A percentile compares a stretch with the other conserved stretches of the same genome.
These are phyloP conservation scores for Corallochytrium limacisporum DNA, from an alignment of 78 protist species.

Conservation along the genomic window DNA sequence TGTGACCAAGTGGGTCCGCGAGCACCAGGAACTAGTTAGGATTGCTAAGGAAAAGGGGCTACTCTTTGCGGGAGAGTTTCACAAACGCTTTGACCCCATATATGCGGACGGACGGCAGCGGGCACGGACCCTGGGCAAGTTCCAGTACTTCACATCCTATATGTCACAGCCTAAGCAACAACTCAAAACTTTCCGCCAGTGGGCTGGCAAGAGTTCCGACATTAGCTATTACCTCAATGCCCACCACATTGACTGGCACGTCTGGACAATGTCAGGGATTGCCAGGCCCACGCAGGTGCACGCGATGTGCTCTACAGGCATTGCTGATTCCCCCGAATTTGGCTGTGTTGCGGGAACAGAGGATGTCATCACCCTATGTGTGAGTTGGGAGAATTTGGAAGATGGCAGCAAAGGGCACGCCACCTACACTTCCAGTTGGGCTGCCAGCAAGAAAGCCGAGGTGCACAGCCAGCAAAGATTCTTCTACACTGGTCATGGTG, in stretches of 20 bases:
- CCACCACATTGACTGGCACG: constrained; percentile 39
- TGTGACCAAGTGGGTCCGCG: constrained; percentile 19
- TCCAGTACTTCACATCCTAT: background rate
- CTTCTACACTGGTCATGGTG: constrained; percentile 15
- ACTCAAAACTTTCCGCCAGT: constrained; percentile 22
- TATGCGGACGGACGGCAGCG: constrained; percentile 23
- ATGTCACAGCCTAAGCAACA: constrained; percentile 43
- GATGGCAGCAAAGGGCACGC: constrained; percentile 14
- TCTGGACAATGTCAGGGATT: constrained; percentile 15
- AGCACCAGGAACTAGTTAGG: constrained; percentile 19
- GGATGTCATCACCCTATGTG: constrained; percentile 36
- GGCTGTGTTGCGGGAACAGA: background rate
- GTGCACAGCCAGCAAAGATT: constrained; percentile 41
- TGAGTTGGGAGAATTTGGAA: constrained; percentile 5
- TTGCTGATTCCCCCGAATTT: constrained; percentile 1
- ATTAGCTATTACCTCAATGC: constrained; percentile 41
- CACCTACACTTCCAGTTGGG: constrained; percentile 30
- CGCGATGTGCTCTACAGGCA: constrained; percentile 15
- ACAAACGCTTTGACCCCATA: constrained; percentile 28
- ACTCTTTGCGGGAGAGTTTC: too few species aligned
- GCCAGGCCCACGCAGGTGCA: constrained; percentile 18
- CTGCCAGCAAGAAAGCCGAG: constrained; percentile 13
- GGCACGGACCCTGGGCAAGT: constrained; percentile 3
- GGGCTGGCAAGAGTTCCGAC: constrained; percentile 35
- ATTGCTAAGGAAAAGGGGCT: too few species aligned